phyloP scores from a whole-genome alignment of 2,329 filamentous ascomycete species.

The Fonsecaea erecta region DNA sequence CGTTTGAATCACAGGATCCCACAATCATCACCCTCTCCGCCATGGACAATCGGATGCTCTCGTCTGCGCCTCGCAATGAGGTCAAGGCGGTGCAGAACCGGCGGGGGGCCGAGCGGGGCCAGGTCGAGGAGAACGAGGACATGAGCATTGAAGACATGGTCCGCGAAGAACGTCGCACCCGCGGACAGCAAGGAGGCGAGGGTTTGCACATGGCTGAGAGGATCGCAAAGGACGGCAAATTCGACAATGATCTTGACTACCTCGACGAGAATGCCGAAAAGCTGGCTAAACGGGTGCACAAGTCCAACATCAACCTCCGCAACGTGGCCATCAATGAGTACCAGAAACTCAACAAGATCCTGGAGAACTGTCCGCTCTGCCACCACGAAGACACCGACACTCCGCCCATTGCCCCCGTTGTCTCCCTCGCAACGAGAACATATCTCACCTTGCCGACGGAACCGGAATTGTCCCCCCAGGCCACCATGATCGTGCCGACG shows the following conservation, averaged over 20 bases:
- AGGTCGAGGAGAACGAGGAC: conserved; percentile 88
- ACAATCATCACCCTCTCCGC: conserved; percentile 80
- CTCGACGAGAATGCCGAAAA: conserved; percentile 95
- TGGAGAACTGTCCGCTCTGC: conserved; percentile 88
- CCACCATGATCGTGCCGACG: conserved; percentile 86
- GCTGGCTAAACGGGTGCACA: conserved; percentile 83
- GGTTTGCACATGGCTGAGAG: conserved; percentile 82
- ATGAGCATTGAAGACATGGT: conserved; percentile 98
- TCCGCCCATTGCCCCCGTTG: conserved; percentile 79
- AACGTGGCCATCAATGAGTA: conserved; percentile 87
- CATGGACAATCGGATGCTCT: conserved; percentile 88
- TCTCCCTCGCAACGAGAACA: conserved; percentile 83
- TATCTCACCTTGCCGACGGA: conserved; percentile 89
- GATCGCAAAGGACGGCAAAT: conserved; percentile 91
- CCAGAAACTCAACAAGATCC: conserved; percentile 82
- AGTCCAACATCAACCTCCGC: conserved; percentile 84
- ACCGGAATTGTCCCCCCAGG: conserved; percentile 81
- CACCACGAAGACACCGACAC: conserved; percentile 82
- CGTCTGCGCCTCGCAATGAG: conserved; percentile 74
- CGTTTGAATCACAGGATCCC: conserved; percentile 63
- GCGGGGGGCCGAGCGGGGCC: conserved; percentile 80
- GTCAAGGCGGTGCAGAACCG: conserved; percentile 78
- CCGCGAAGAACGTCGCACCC: conserved; percentile 85
- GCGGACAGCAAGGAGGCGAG: conserved; percentile 76
- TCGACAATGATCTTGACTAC: conserved; percentile 90